phyloP scores from a whole-genome alignment of 2,329 filamentous ascomycete species.

The Microdochium trichocladiopsis region DNA sequence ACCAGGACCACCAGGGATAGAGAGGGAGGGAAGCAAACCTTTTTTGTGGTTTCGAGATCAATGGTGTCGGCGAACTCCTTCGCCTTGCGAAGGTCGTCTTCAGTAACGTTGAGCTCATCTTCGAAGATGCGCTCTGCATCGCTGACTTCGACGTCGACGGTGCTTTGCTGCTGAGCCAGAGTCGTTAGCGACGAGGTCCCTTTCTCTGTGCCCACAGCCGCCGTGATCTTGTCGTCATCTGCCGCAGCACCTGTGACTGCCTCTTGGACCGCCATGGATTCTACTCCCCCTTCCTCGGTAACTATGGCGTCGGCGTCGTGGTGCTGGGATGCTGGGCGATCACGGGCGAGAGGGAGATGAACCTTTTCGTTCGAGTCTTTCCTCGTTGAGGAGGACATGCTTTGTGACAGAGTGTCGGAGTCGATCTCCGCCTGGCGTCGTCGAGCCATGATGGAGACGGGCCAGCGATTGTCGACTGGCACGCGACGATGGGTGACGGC shows the following conservation, averaged over 20 bases:
- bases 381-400: neutral
- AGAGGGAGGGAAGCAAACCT: neutral
- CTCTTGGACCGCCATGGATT: no score
- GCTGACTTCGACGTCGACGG: neutral
- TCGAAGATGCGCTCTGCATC: neutral
- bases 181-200: neutral
- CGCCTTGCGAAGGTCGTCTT: constrained; percentile 13
- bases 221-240: no score
- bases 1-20: no score
- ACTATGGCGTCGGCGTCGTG: neutral
- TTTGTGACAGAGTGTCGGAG: neutral
- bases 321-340: no score
- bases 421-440: neutral
- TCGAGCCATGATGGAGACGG: neutral
- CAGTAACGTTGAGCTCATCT: constrained; percentile 14
- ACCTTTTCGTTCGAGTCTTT: neutral
- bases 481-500: neutral
- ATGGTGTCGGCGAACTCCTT: constrained; percentile 11
- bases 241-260: no score
- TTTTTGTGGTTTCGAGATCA: constrained; percentile 6
- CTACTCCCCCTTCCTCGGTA: neutral
- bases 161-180: neutral
- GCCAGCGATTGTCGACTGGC: neutral
- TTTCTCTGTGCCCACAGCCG: no score
- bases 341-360: neutral